Evolutionary conservation across 2,329 filamentous ascomycete species (phyloP), one percentile per base, ranked within the genome.

Genomic region (Ambrosiella xylebori): DNA sequence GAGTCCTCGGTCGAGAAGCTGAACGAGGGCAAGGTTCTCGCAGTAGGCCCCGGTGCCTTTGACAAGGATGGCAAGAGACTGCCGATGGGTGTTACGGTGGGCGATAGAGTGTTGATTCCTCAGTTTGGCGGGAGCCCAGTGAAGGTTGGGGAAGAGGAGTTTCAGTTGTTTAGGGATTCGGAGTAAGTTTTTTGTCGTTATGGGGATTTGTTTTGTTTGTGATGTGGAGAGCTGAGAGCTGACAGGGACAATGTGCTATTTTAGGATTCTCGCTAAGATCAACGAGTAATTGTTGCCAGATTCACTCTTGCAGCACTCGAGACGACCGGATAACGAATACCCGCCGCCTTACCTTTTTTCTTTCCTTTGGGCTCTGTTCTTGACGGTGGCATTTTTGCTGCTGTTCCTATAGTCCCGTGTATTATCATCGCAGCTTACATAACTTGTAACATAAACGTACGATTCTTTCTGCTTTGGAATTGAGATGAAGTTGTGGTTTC

Each of bases 131-230:
- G 93, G 63, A 93, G 85, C 69, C 85, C 91, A 63, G 84, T 98
- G 72, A 97, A 97, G 82, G 88, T 97, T 65, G 93, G 91, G 65
- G 91, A 98, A 67, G 89, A 97, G 65, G 93, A 98, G 76, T 97
- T 82, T 78, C 83, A 86, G 63, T 82, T 98, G 64, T 98, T 95
- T 85, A 82, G 93, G 68, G 93, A 98, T 74, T 86, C 89, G 77
- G 93, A 98, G 91, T 97, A 84, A 75, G 90, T 85, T 27, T 59
- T 56, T 13, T 6, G 12, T 8, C 0, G 2, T n/a, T 7, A 1
- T 15, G 17, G 15, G 8, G 17, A 7, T 11, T 35, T 40, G n/a
- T n/a, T 27, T 9, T 35, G 2, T 7, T 11, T 1, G 17, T 39
- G 13, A 9, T 52, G 37, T 15, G 7, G 54, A 15, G 47, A 2